Base-by-base conservation (phyloP, 768 basidiomycete genomes). In the Coprinellus micaceus region DNA sequence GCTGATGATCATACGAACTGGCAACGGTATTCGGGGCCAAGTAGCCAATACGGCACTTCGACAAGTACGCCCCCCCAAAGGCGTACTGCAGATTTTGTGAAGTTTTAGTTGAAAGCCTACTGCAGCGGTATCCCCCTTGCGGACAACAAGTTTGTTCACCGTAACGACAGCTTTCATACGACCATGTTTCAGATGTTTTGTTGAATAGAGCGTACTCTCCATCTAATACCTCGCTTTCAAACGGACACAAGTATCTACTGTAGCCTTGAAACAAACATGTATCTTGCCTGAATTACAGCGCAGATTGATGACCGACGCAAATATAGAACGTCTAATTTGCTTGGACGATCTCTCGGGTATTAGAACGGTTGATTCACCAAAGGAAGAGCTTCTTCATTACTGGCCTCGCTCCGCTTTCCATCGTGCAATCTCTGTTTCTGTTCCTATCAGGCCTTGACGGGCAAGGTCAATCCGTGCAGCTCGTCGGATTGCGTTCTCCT, bases 391-490 rank as follows among this genome's bases (percentile, higher is more conserved):
- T 33, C 33, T 33, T 33, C 57, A 37, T 58, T 49, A 26, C 46
- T 28, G 21, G 19, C 40, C 50, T 37, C 43, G 49, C 28, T 68
- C 69, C 54, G 74, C 80, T 66, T 81, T 86, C 92, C 92, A 95
- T 67, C 83, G 84, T 29, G 83, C 77, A 29, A 94, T 94, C 59
- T 89, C 91, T 9, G 88, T 83, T 69, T 95, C 92, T 6, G 91
- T 93, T 2, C 84, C 83, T 52, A 94, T 80, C 43, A 89, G 74
- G 24, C 92, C 92, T 58, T 82, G 82, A 37, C 83, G 78, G 17
- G 86, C 83, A 46, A 95, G 79, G 54, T 91, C 90, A 30, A 86
- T 74, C 40, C 88, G 78, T 10, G 92, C 92, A 67, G 89, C 78
- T 51, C 82, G 78, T 36, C 92, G 83, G 37, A 94, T 71, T 13